A percentile compares a stretch with the other conserved stretches of the same genome.
Evolutionary conservation across 2,329 filamentous ascomycete species (phyloP).

Genomic region (Ophiostoma pallidulum): DNA sequence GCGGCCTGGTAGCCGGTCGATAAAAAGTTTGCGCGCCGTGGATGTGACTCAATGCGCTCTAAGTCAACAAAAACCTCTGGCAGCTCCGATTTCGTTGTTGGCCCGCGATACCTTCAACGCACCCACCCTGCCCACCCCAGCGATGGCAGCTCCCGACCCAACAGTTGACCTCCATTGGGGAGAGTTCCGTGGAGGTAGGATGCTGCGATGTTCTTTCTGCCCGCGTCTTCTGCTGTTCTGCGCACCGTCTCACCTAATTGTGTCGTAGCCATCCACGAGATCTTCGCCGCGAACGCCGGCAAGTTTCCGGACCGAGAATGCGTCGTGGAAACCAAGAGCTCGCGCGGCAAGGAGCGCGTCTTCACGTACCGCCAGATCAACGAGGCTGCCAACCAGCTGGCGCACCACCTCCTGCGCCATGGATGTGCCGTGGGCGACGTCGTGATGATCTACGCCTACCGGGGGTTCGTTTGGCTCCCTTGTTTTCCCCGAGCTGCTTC

Average conservation of each 20-base stretch:
- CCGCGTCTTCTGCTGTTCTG: neutral
- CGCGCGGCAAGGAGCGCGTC: conserved; percentile 44
- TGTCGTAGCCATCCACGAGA: conserved; percentile 51
- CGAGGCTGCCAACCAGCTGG: conserved; percentile 70
- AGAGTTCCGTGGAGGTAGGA: conserved; percentile 14
- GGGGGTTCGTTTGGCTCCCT: conserved; percentile 32
- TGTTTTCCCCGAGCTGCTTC: neutral
- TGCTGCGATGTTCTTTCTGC: neutral
- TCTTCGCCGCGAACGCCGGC: conserved; percentile 57
- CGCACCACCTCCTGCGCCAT: conserved; percentile 65
- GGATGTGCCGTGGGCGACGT: conserved; percentile 75
- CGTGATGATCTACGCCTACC: conserved; percentile 84
- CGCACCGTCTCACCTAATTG: no score
- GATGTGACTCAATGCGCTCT: no score
- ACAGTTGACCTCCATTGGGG: conserved; percentile 16
- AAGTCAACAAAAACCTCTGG: no score
- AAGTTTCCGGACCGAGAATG: conserved; percentile 52
- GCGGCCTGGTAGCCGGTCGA: no score
- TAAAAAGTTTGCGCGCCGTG: no score
- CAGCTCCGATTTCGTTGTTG: no score
- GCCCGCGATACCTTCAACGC: no score
- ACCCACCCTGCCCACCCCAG: no score
- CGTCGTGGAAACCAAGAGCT: conserved; percentile 39
- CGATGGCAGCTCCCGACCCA: conserved; percentile 9
- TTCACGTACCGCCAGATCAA: conserved; percentile 85